phyloP scores from a whole-genome alignment of 2,329 filamentous ascomycete genomes.

The Ophiostoma fasciatum region DNA sequence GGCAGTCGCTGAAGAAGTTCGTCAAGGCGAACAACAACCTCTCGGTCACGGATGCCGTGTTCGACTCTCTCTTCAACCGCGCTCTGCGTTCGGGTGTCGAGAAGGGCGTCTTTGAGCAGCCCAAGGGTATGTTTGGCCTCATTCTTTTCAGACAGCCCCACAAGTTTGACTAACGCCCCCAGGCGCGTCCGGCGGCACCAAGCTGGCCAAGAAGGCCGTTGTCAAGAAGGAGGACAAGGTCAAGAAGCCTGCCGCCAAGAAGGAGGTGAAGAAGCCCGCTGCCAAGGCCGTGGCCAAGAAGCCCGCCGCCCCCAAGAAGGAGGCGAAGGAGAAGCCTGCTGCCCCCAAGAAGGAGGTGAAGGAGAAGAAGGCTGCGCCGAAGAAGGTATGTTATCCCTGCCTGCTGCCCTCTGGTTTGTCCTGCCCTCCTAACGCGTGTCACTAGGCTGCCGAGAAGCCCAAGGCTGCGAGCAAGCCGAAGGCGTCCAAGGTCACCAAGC shows the following conservation, averaged over 20 bases:
- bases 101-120: conserved; percentile 74
- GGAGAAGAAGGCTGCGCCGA: conserved; percentile 18
- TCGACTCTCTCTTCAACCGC: conserved; percentile 69
- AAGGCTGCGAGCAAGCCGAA: conserved; percentile 68
- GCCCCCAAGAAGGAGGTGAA: conserved; percentile 20
- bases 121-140: conserved; percentile 55
- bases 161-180: not conserved
- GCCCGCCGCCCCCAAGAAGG: conserved; percentile 21
- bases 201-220: conserved; percentile 67
- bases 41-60: conserved; percentile 36
- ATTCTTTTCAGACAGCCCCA: not conserved
- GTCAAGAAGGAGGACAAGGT: conserved; percentile 19
- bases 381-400: no score
- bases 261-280: conserved; percentile 20
- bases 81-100: conserved; percentile 71
- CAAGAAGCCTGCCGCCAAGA: conserved; percentile 19
- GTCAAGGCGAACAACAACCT: conserved; percentile 40
- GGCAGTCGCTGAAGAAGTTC: conserved; percentile 47
- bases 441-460: conserved; percentile 49
- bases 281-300: conserved; percentile 22
- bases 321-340: conserved; percentile 15
- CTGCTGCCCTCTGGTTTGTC: no score
- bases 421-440: conserved; percentile 34
- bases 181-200: conserved; percentile 80
- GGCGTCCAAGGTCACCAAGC: conserved; percentile 72